Conservation (phyloP, 352 stramenopile genomes). For the Phytopythium litorale region DNA sequence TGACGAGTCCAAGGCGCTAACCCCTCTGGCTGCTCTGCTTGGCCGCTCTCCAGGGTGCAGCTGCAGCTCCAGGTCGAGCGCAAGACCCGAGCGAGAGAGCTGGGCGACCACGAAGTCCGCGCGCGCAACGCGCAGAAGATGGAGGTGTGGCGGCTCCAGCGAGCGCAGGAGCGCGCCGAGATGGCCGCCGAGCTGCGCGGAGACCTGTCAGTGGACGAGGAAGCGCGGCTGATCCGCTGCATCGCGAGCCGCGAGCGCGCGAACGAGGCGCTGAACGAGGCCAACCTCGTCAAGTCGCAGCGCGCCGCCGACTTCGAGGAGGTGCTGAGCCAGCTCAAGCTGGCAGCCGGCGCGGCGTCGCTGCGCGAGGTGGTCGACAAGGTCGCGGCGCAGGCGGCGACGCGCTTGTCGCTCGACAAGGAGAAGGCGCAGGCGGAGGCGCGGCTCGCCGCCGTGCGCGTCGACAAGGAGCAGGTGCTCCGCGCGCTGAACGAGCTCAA, state of each 20-base stretch:
- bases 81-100: constrained; percentile 54
- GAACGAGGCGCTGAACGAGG: constrained; percentile 56
- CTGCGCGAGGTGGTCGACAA: constrained; percentile 70
- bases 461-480: constrained; percentile 61
- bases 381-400: constrained; percentile 54
- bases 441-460: constrained; percentile 38
- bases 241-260: constrained; percentile 67
- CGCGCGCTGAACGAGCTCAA: constrained; percentile 76
- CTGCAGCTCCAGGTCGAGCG: constrained; percentile 66
- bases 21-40: neutral
- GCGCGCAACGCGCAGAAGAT: constrained; percentile 81
- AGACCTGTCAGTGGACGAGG: constrained; percentile 65
- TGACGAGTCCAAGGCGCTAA: neutral
- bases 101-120: constrained; percentile 73
- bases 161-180: constrained; percentile 66
- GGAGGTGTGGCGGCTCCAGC: constrained; percentile 69
- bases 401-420: constrained; percentile 60
- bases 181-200: constrained; percentile 74
- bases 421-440: constrained; percentile 68
- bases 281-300: constrained; percentile 65
- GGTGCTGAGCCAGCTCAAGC: constrained; percentile 58
- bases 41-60: constrained; percentile 30
- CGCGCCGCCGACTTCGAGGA: constrained; percentile 69
- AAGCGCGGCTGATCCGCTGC: constrained; percentile 41
- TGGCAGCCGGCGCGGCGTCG: constrained; percentile 49